A percentile compares a stretch with the other conserved stretches of the same genome.
phyloP scores from a whole-genome alignment of 345 rosid species.

The Mangifera indica region DNA sequence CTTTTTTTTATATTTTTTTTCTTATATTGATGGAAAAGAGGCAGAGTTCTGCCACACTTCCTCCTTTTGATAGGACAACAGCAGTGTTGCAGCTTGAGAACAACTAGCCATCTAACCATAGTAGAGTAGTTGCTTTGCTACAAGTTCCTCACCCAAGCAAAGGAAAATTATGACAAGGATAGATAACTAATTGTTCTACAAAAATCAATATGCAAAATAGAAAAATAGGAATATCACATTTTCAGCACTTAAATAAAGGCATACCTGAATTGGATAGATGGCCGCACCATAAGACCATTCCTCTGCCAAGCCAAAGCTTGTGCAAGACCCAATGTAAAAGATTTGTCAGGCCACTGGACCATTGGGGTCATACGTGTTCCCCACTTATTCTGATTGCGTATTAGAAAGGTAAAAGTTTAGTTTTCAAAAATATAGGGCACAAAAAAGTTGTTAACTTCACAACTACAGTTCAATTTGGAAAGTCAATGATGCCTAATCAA shows the following conservation, averaged over 20 bases:
- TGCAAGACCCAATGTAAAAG: constrained; percentile 63
- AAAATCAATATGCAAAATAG: neutral
- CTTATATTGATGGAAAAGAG: no score
- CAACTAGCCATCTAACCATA: neutral
- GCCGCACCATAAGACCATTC: constrained; percentile 89
- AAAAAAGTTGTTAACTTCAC: neutral
- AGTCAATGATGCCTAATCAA: neutral
- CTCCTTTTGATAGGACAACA: no score
- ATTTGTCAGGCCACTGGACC: constrained; percentile 92
- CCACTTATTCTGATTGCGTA: constrained; percentile 65
- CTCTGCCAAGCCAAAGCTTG: constrained; percentile 92
- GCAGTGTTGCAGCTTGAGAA: neutral
- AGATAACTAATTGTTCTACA: neutral
- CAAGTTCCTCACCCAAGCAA: neutral
- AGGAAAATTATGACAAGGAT: neutral
- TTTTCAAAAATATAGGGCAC: constrained; percentile 1
- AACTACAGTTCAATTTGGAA: constrained; percentile 1
- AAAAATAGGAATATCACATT: neutral
- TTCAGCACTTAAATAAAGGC: neutral
- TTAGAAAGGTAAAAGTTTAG: constrained; percentile 16
- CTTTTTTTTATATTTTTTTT: no score
- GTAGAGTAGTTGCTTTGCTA: neutral
- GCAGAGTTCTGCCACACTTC: no score
- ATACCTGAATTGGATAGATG: constrained; percentile 77
- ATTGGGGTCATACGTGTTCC: constrained; percentile 86